Percentiles rank a stretch among this genome's conserved stretches.
Conservation (phyloP, 1,139 yeast species). For the Kluyveromyces sp. region DNA sequence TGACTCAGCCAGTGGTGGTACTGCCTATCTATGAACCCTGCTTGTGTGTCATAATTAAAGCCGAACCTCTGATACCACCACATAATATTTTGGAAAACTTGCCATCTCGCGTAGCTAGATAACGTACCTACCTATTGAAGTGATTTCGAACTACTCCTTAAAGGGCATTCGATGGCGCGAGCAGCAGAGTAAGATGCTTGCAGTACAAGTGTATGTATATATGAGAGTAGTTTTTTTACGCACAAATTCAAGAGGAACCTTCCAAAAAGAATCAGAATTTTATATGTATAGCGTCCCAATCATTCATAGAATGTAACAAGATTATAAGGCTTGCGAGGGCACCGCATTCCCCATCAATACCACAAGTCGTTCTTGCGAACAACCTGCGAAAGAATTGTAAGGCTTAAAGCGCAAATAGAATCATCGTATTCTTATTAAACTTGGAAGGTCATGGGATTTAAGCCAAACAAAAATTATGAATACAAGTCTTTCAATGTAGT, state of each 20-base stretch:
- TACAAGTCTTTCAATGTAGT: background rate
- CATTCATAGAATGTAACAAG: conserved; percentile 31
- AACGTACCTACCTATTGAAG: too few relatives aligned
- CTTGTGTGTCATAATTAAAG: too few relatives aligned
- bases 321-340: conserved; percentile 30
- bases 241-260: conserved; percentile 1
- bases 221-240: too few relatives aligned
- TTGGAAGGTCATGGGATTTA: conserved; percentile 31
- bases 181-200: too few relatives aligned
- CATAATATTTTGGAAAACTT: too few relatives aligned
- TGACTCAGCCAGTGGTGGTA: background rate
- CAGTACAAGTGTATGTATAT: too few relatives aligned
- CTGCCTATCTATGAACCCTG: too few relatives aligned
- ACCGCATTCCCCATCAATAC: conserved; percentile 33
- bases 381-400: conserved; percentile 30
- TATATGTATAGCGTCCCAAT: conserved; percentile 28
- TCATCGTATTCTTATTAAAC: conserved; percentile 32
- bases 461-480: conserved; percentile 5
- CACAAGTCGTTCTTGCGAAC: conserved; percentile 14
- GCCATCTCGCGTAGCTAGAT: too few relatives aligned
- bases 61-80: too few relatives aligned
- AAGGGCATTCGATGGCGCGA: too few relatives aligned
- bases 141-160: too few relatives aligned
- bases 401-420: conserved; percentile 28
- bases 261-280: conserved; percentile 31